These are phyloP conservation scores for Hymenotorrendiella dingleyae DNA, from an alignment of 2,329 filamentous ascomycete species.

Conservation along the genomic window DNA sequence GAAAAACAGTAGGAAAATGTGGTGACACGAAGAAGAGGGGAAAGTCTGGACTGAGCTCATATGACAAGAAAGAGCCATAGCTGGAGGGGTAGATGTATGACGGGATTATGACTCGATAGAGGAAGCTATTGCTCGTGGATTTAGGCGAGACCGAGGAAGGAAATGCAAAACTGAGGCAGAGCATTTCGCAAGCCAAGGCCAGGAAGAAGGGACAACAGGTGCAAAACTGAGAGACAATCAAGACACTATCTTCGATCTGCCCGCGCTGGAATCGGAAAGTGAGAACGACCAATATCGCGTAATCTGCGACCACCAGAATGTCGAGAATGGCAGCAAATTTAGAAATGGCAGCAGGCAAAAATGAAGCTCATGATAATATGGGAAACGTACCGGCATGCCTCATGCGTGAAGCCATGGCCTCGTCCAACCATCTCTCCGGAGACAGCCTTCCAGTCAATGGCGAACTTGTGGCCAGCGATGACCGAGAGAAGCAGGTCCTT, in stretches of 20 bases:
- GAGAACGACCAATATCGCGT: neutral
- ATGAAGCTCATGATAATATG: neutral
- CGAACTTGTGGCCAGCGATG: conserved; percentile 22
- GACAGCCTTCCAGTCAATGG: conserved; percentile 22
- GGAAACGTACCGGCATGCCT: conserved; percentile 27
- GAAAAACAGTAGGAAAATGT: neutral
- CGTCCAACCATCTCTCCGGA: conserved; percentile 17
- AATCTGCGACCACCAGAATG: neutral
- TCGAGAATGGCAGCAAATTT: too few species aligned
- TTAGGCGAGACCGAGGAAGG: too few species aligned
- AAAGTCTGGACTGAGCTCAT: neutral
- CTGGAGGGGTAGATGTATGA: neutral
- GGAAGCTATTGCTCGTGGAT: too few species aligned
- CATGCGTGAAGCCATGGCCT: conserved; percentile 23
- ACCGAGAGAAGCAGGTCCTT: conserved; percentile 27
- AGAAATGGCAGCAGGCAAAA: neutral
- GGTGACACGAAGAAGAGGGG: neutral
- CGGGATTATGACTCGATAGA: neutral
- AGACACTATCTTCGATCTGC: neutral
- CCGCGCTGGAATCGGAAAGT: neutral
- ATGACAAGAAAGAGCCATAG: neutral
- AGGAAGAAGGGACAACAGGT: too few species aligned
- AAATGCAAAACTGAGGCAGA: too few species aligned
- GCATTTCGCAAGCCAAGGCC: too few species aligned
- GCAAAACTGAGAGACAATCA: too few species aligned